A percentile compares a stretch with the other conserved stretches of the same genome.
phyloP scores from a whole-genome alignment of 805 yeast species.

The Zygoascus biomembranicola region DNA sequence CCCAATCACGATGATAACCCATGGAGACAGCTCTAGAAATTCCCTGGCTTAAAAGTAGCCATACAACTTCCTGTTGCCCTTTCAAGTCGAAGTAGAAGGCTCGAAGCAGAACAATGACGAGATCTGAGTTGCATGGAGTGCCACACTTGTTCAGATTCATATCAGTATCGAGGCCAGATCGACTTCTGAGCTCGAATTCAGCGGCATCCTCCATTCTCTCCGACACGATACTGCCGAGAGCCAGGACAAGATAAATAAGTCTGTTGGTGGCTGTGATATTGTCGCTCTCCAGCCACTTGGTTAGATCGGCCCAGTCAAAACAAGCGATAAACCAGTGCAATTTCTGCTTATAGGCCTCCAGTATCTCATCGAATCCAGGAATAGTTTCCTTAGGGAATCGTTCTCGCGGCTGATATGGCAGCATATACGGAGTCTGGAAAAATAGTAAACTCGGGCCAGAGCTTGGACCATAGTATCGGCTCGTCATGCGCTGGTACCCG shows the following conservation, averaged over 20 bases:
- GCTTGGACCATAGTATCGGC: conserved; percentile 15
- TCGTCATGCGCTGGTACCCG: conserved; percentile 5
- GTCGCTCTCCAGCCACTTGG: conserved; percentile 7
- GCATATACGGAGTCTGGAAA: conserved; percentile 6
- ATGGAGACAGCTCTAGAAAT: conserved; percentile 37
- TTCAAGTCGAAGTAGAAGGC: conserved; percentile 6
- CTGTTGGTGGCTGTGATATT: conserved; percentile 10
- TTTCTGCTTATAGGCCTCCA: conserved; percentile 7
- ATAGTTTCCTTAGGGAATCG: conserved; percentile 12
- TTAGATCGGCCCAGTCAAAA: conserved; percentile 11
- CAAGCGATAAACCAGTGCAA: conserved; percentile 14
- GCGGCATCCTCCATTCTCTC: conserved; percentile 9
- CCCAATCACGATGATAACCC: conserved; percentile 28
- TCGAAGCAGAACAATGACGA: conserved; percentile 4
- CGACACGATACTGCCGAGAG: conserved; percentile 5
- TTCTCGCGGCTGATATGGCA: conserved; percentile 2
- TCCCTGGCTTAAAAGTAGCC: conserved; percentile 37
- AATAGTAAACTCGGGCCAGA: conserved; percentile 15
- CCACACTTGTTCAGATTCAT: neutral
- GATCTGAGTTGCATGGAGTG: neutral
- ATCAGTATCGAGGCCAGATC: neutral
- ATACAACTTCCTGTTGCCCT: conserved; percentile 17
- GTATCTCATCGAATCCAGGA: conserved; percentile 8
- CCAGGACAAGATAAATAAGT: conserved; percentile 11
- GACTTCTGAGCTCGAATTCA: conserved; percentile 2